Evolutionary conservation across 495 filamentous ascomycete species (phyloP).

Genomic region (Cercophora newfieldiana): DNA sequence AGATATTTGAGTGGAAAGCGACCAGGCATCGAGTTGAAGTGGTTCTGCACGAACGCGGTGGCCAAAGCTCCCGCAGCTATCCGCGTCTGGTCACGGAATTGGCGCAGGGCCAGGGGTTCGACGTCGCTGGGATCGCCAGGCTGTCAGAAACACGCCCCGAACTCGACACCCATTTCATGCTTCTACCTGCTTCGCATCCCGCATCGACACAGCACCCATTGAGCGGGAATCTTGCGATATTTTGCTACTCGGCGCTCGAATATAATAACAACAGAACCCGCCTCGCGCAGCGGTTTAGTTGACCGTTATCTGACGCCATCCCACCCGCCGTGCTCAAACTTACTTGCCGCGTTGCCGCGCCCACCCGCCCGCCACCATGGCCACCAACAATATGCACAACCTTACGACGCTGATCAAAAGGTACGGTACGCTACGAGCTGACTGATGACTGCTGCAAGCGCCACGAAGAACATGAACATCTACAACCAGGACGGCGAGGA

Average conservation of each 20-base stretch:
- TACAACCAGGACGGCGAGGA: background rate
- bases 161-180: slow-evolving; percentile 15
- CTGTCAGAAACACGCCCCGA: slow-evolving; percentile 25
- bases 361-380: slow-evolving; percentile 44
- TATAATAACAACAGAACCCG: background rate
- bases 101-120: slow-evolving; percentile 15
- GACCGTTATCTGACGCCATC: slow-evolving; percentile 8
- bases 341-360: background rate
- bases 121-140: slow-evolving; percentile 13
- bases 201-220: background rate
- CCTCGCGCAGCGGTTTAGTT: background rate
- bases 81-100: background rate
- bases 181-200: background rate
- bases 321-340: background rate
- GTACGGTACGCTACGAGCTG: slow-evolving; percentile 56
- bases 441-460: background rate
- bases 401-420: slow-evolving; percentile 96
- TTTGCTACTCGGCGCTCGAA: background rate
- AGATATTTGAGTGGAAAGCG: no score
- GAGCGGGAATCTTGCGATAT: background rate
- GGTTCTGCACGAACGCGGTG: slow-evolving; percentile 2
- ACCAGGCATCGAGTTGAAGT: no score
- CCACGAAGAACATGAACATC: background rate
- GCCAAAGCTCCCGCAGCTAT: slow-evolving; percentile 5
- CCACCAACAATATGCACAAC: slow-evolving; percentile 83